These are phyloP conservation scores for Globisporangium spiculum DNA, from an alignment of 352 stramenopile species.

Conservation along the genomic window DNA sequence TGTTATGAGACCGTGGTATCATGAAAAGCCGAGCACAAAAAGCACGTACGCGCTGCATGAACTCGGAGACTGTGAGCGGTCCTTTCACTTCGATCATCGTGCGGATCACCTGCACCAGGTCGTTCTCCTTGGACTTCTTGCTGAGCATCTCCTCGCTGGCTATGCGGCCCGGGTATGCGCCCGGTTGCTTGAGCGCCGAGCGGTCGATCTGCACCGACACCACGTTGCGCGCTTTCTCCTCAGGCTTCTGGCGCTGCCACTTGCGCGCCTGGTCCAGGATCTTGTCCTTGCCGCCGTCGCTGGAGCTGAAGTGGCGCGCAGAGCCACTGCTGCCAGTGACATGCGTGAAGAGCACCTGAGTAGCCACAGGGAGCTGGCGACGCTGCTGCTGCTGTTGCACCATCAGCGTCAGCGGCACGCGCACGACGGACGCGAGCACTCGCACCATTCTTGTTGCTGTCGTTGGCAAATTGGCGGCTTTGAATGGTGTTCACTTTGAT, in stretches of 20 bases:
- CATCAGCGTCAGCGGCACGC: slow-evolving; percentile 3
- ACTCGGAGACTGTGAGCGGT: slow-evolving; percentile 93
- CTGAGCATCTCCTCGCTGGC: slow-evolving; percentile 23
- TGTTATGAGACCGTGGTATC: too few species aligned
- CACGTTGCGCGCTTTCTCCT: slow-evolving; percentile 46
- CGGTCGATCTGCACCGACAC: slow-evolving; percentile 65
- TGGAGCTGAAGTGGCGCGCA: slow-evolving; percentile 21
- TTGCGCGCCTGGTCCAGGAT: slow-evolving; percentile 51
- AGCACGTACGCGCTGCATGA: slow-evolving; percentile 80
- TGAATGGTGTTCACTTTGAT: neutral
- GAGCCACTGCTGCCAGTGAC: neutral
- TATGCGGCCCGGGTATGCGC: slow-evolving; percentile 23
- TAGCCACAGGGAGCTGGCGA: neutral
- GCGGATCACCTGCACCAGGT: slow-evolving; percentile 74
- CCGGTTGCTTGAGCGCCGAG: slow-evolving; percentile 66
- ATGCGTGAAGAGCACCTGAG: neutral
- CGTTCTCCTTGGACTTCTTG: slow-evolving; percentile 65
- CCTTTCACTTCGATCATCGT: slow-evolving; percentile 92
- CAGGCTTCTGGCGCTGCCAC: slow-evolving; percentile 48
- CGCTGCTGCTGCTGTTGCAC: slow-evolving; percentile 7
- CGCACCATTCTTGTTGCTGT: slow-evolving; percentile 6
- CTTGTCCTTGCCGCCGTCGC: slow-evolving; percentile 13
- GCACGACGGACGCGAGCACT: slow-evolving; percentile 1
- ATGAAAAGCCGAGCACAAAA: neutral
- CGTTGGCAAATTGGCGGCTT: neutral